Conservation (phyloP, 1,139 yeast genomes). For the Yamadazyma dushanensis region DNA sequence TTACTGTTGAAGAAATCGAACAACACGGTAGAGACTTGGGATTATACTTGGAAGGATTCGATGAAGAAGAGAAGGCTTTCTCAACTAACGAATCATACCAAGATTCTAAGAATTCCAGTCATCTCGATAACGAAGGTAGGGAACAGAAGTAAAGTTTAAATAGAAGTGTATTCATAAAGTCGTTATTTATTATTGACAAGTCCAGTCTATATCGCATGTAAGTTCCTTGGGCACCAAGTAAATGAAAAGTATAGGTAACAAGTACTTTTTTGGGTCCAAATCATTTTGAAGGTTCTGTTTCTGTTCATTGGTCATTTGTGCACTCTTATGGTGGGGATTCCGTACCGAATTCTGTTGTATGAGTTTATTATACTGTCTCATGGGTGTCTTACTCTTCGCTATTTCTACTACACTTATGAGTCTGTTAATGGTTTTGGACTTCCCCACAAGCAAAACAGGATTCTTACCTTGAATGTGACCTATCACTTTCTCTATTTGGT, state of each 20-base stretch:
- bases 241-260: constrained; percentile 14
- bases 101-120: constrained; percentile 9
- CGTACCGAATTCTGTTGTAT: constrained; percentile 13
- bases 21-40: constrained; percentile 49
- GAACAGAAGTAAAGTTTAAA: background rate
- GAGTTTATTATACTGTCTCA: constrained; percentile 15
- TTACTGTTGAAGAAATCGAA: constrained; percentile 46
- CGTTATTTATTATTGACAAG: constrained; percentile 2
- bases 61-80: constrained; percentile 10
- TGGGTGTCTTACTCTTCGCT: constrained; percentile 10
- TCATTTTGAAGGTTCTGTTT: constrained; percentile 6
- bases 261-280: constrained; percentile 8
- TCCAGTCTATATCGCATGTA: constrained; percentile 5
- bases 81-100: constrained; percentile 9
- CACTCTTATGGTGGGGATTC: constrained; percentile 11
- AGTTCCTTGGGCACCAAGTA: constrained; percentile 13
- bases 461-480: constrained; percentile 1
- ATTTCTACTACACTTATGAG: constrained; percentile 16
- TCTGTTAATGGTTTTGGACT: constrained; percentile 12
- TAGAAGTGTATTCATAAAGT: background rate
- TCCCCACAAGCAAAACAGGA: constrained; percentile 11
- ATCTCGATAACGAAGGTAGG: constrained; percentile 3
- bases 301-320: constrained; percentile 5
- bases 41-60: constrained; percentile 38
- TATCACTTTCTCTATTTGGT: constrained; percentile 13